Evolutionary conservation across 768 basidiomycete genomes (phyloP).

Genomic region (Termitomyces eurrhizus): DNA sequence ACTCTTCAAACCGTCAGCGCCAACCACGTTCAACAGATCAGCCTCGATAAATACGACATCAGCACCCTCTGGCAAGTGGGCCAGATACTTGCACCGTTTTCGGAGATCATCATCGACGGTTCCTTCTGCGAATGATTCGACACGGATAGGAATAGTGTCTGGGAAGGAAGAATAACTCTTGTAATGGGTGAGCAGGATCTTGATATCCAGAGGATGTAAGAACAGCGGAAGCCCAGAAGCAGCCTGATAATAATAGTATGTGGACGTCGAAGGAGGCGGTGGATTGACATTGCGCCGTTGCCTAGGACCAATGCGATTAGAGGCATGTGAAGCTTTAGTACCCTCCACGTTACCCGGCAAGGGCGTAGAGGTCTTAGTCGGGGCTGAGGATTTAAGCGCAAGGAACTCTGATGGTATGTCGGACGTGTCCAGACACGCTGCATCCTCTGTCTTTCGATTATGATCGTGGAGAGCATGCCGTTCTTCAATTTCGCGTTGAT

Average conservation of each 20-base stretch:
- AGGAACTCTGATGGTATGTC: conserved; percentile 63
- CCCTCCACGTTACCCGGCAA: conserved; percentile 5
- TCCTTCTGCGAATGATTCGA: conserved; percentile 72
- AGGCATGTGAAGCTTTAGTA: conserved; percentile 15
- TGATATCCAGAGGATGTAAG: conserved; percentile 94
- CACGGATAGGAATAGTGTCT: conserved; percentile 71
- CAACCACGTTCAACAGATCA: conserved; percentile 75
- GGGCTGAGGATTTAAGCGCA: conserved; percentile 31
- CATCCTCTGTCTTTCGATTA: conserved; percentile 25
- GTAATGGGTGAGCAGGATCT: conserved; percentile 84
- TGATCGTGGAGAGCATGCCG: conserved; percentile 30
- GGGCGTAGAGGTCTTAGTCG: conserved; percentile 13
- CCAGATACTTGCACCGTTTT: conserved; percentile 93
- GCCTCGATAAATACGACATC: conserved; percentile 95
- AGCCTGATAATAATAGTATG: conserved; percentile 96
- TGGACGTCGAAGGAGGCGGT: conserved; percentile 80
- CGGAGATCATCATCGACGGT: conserved; percentile 91
- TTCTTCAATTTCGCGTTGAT: conserved; percentile 50
- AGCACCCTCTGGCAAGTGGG: conserved; percentile 85
- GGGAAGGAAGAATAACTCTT: conserved; percentile 81
- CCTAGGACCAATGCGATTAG: conserved; percentile 42
- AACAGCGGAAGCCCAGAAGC: conserved; percentile 88
- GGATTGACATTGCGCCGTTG: conserved; percentile 81
- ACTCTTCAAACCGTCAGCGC: conserved; percentile 66
- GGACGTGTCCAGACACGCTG: conserved; percentile 6